Evolutionary conservation across 73 alveolate genomes (phyloP).

Genomic region (Paraurostyla sp.): DNA sequence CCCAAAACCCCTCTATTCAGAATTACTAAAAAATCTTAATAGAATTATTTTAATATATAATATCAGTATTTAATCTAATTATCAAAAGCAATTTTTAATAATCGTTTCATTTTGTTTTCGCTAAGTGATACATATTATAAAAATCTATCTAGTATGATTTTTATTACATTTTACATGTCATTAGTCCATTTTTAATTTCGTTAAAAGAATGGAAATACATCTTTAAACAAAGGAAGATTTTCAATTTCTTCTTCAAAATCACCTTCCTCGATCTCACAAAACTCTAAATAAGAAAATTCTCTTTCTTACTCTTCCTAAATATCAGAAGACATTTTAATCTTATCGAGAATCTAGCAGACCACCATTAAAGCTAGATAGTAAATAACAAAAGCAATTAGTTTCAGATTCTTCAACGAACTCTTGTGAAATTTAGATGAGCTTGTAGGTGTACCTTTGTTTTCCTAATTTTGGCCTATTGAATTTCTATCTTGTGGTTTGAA

Average conservation of each 20-base stretch:
- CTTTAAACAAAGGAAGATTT: neutral
- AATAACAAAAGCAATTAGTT: neutral
- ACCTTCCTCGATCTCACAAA: neutral
- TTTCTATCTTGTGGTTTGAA: neutral
- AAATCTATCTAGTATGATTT: neutral
- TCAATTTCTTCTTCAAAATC: neutral
- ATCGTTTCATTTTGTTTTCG: neutral
- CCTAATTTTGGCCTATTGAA: neutral
- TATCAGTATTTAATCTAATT: neutral
- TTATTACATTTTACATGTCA: neutral
- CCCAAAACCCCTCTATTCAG: no score
- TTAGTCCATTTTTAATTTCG: neutral
- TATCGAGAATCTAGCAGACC: neutral
- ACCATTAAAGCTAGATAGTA: neutral
- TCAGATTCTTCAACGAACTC: neutral
- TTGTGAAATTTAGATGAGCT: neutral
- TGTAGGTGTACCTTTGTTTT: neutral
- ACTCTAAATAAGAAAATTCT: neutral
- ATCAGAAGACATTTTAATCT: neutral
- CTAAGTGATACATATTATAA: neutral
- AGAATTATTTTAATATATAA: no score
- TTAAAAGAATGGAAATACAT: neutral
- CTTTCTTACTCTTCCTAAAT: neutral
- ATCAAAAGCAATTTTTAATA: neutral
- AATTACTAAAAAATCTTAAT: no score